These are phyloP conservation scores for Diplodia seriata DNA, from an alignment of 2,329 filamentous ascomycete species.

Conservation along the genomic window DNA sequence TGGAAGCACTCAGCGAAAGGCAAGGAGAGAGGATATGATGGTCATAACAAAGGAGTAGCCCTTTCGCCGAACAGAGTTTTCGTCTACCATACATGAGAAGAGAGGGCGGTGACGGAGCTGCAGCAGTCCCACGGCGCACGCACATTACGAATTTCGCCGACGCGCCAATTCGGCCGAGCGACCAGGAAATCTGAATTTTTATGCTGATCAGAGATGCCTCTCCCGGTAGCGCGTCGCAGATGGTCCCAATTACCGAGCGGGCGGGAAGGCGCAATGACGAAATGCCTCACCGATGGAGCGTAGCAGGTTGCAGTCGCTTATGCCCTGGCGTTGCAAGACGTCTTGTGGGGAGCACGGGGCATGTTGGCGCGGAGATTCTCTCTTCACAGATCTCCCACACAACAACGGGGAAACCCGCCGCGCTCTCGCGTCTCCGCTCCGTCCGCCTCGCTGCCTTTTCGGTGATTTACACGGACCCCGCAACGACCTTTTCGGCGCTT, in stretches of 20 bases:
- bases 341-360: neutral
- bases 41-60: too few relatives aligned
- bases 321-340: neutral
- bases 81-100: neutral
- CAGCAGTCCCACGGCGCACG: neutral
- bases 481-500: slow-evolving; percentile 1
- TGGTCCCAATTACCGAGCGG: neutral
- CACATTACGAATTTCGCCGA: neutral
- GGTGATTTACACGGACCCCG: slow-evolving; percentile 4
- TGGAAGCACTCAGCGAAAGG: too few relatives aligned
- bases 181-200: neutral
- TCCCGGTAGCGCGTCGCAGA: neutral
- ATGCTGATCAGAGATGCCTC: neutral
- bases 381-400: neutral
- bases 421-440: neutral
- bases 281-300: neutral
- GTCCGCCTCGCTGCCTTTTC: neutral
- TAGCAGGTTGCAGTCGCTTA: neutral
- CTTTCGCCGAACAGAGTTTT: too few relatives aligned
- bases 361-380: neutral
- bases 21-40: too few relatives aligned
- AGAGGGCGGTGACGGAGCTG: neutral
- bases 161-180: neutral
- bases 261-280: neutral
- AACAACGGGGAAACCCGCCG: neutral